Percentiles rank a stretch among this genome's conserved stretches.
Conservation (phyloP, 2,329 filamentous ascomycete genomes). For the Orbilia brochopaga region DNA sequence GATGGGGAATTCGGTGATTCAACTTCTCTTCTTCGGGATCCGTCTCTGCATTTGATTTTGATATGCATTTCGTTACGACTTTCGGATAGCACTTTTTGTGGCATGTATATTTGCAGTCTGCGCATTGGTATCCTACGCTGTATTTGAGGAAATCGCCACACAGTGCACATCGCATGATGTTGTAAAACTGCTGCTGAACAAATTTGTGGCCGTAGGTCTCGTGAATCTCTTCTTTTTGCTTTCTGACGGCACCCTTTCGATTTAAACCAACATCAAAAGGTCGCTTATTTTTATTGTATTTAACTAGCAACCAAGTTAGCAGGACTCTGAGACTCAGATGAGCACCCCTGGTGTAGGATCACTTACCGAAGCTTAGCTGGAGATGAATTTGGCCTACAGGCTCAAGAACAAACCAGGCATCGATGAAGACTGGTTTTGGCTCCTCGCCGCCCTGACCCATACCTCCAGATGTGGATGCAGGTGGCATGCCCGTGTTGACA, state of each 20-base stretch:
- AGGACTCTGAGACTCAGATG: constrained; percentile 29
- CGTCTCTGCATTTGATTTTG: constrained; percentile 97
- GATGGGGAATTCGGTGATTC: constrained; percentile 97
- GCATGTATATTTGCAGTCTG: constrained; percentile 99
- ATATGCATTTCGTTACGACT: constrained; percentile 99
- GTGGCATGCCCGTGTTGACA: constrained; percentile 59
- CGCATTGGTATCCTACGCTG: constrained; percentile 97
- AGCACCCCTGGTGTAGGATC: neutral
- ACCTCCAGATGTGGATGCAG: constrained; percentile 59
- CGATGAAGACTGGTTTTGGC: constrained; percentile 61
- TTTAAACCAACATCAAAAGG: constrained; percentile 88
- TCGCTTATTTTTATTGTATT: constrained; percentile 81
- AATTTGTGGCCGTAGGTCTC: constrained; percentile 99
- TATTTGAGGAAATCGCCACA: constrained; percentile 99
- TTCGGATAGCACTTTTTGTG: constrained; percentile 96
- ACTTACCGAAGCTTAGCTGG: constrained; percentile 78
- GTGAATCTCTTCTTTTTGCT: constrained; percentile 96
- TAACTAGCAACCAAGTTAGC: constrained; percentile 63
- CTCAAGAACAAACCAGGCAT: constrained; percentile 96
- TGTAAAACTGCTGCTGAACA: constrained; percentile 98
- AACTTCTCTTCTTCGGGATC: constrained; percentile 99
- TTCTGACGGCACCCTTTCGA: constrained; percentile 92
- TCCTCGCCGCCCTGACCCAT: constrained; percentile 23
- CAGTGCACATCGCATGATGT: constrained; percentile 98
- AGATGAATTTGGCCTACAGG: constrained; percentile 91